Base-by-base conservation (phyloP, 768 basidiomycete species). In the Atractiella rhizophila region DNA sequence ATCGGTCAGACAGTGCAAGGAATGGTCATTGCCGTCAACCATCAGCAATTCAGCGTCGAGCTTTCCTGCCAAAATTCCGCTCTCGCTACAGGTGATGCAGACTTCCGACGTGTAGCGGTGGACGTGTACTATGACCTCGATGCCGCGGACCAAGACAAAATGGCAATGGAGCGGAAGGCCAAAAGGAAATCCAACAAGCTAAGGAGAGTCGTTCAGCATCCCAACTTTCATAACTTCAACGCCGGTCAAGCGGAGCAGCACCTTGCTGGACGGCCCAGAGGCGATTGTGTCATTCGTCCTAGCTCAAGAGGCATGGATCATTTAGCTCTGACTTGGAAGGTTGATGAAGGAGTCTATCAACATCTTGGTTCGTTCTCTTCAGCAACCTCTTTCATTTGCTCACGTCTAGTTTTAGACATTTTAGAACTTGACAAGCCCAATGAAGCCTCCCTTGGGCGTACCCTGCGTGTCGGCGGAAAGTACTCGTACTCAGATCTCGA, bases 261-360 rank as follows among this genome's bases (percentile, higher is more conserved):
- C 55, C 64, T 98, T 45, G 77, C 81, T 49, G 74, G 74, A 50
- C 79, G 82, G 56, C 82, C 85, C 51, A 71, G 81, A 16, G 91
- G 91, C 9, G 91, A 96, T 57, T 86, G 88, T 29, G 79, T 96
- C 30, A 83, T 98, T 48, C 66, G 91, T 33, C 91, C 91, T 0
- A 88, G 85, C 15, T 94, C 88, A 4, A 85, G 86, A 59, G 88
- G 88, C 12, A 62, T 67, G 28, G 70, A 91, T 51, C 91, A 96
- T 61, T 65, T 98, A 28, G 88, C 88, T 32, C 77, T 98, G 9
- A 98, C 91, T 0, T 98, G 91, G 91, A 98, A 96, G 61, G 85
- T 98, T 2, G 88, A 86, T 48, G 77, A 91, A 43, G 79, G 74
- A 45, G 63, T 98, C 21, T 96, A 79, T 59, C 91, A 96, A 55